Evolutionary conservation across 2,329 filamentous ascomycete genomes (phyloP).

Genomic region (Macrophomina tecta): DNA sequence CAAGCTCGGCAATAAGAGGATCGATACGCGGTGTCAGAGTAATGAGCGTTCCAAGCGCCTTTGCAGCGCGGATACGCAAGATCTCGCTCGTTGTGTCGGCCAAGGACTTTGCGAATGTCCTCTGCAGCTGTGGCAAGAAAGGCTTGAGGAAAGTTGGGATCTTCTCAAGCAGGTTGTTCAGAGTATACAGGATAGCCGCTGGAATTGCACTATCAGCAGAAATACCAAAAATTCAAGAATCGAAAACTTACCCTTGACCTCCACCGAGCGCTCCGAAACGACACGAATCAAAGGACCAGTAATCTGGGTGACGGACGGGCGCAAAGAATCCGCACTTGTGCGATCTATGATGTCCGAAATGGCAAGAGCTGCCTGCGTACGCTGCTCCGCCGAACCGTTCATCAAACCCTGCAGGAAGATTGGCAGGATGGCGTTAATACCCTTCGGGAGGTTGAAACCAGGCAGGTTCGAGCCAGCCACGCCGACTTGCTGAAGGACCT

Average conservation of each 20-base stretch:
- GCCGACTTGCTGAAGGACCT: constrained; percentile 86
- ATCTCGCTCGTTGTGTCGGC: constrained; percentile 92
- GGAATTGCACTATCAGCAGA: constrained; percentile 3
- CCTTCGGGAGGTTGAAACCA: constrained; percentile 91
- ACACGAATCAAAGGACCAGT: constrained; percentile 97
- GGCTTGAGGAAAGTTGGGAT: constrained; percentile 95
- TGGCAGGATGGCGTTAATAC: constrained; percentile 92
- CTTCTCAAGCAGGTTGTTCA: constrained; percentile 96
- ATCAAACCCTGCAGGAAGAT: constrained; percentile 98
- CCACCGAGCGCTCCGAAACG: constrained; percentile 92
- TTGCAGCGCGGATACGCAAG: constrained; percentile 84
- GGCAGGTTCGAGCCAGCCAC: constrained; percentile 83
- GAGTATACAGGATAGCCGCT: constrained; percentile 87
- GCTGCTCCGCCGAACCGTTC: constrained; percentile 92
- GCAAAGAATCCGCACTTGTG: constrained; percentile 83
- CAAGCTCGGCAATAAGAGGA: constrained; percentile 88
- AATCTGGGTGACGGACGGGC: constrained; percentile 96
- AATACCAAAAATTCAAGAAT: not conserved
- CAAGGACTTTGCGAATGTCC: constrained; percentile 94
- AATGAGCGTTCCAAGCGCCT: constrained; percentile 92
- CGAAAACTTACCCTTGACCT: constrained; percentile 71
- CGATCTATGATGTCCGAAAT: constrained; percentile 96
- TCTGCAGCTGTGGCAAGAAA: constrained; percentile 93
- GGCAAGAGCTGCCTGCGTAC: constrained; percentile 87
- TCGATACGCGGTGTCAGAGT: constrained; percentile 95